These are phyloP conservation scores for Yamadazyma friedrichii DNA, from an alignment of 1,139 yeast genomes.

Conservation along the genomic window DNA sequence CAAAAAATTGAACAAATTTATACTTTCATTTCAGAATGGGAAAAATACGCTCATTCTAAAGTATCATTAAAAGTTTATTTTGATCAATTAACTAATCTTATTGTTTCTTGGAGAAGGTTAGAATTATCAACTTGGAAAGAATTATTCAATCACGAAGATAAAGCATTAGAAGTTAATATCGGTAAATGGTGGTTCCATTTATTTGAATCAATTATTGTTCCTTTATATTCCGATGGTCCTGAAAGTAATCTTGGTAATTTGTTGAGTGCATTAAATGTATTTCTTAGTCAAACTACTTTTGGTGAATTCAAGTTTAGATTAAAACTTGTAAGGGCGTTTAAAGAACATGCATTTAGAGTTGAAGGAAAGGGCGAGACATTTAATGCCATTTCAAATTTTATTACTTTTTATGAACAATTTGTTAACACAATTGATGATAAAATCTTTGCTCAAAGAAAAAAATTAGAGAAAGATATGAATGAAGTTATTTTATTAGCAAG, in stretches of 20 bases:
- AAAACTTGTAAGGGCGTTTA: slow-evolving; percentile 60
- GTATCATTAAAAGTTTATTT: slow-evolving; percentile 61
- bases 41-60: slow-evolving; percentile 80
- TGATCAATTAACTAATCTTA: slow-evolving; percentile 59
- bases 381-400: slow-evolving; percentile 58
- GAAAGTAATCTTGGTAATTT: slow-evolving; percentile 30
- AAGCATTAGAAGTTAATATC: slow-evolving; percentile 43
- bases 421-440: slow-evolving; percentile 43
- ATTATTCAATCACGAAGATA: slow-evolving; percentile 68
- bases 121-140: slow-evolving; percentile 87
- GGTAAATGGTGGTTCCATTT: slow-evolving; percentile 93
- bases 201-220: slow-evolving; percentile 70
- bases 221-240: slow-evolving; percentile 34
- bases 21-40: slow-evolving; percentile 86
- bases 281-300: slow-evolving; percentile 68
- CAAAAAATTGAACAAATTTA: slow-evolving; percentile 87
- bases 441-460: slow-evolving; percentile 46
- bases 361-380: slow-evolving; percentile 20
- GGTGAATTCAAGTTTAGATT: slow-evolving; percentile 72
- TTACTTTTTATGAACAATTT: slow-evolving; percentile 69
- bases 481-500: slow-evolving; percentile 89
- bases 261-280: slow-evolving; percentile 70
- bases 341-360: slow-evolving; percentile 41
- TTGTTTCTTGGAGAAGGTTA: slow-evolving; percentile 86
- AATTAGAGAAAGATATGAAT: slow-evolving; percentile 72